These are phyloP conservation scores for Pythium oligandrum DNA, from an alignment of 352 stramenopile genomes.

Conservation along the genomic window DNA sequence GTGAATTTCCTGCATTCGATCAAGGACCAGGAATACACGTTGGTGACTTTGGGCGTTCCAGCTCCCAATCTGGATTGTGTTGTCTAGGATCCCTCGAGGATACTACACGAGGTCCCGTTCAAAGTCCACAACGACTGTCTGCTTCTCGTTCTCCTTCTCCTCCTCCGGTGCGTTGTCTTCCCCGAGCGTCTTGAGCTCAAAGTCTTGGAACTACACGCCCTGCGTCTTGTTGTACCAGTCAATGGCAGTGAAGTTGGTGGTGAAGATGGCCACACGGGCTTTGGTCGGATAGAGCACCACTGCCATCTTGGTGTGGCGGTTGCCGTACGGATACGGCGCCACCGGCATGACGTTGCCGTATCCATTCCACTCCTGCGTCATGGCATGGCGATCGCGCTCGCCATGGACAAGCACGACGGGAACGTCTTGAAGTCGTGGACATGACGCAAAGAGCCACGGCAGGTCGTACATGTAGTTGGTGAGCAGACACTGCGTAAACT, in stretches of 20 bases:
- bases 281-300: slow-evolving; percentile 57
- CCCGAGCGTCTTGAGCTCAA: slow-evolving; percentile 60
- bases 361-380: slow-evolving; percentile 44
- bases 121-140: slow-evolving; percentile 34
- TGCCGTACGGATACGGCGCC: slow-evolving; percentile 73
- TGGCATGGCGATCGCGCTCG: slow-evolving; percentile 49
- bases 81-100: no score
- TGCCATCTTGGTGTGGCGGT: slow-evolving; percentile 87
- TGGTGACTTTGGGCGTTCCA: no score
- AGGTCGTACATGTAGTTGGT: slow-evolving; percentile 85
- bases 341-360: slow-evolving; percentile 61
- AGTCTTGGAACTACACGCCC: slow-evolving; percentile 81
- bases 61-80: no score
- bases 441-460: slow-evolving; percentile 63
- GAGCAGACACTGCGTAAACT: slow-evolving; percentile 58
- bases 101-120: slow-evolving; percentile 62
- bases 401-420: slow-evolving; percentile 78
- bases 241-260: slow-evolving; percentile 73
- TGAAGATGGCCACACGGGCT: slow-evolving; percentile 80
- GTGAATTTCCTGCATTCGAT: no score
- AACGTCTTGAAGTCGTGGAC: slow-evolving; percentile 45
- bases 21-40: no score
- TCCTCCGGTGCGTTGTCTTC: no score
- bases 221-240: slow-evolving; percentile 86
- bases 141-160: slow-evolving; percentile 8